Evolutionary conservation across 2,329 filamentous ascomycete genomes (phyloP).

Genomic region (Arthrobotrys conoides): DNA sequence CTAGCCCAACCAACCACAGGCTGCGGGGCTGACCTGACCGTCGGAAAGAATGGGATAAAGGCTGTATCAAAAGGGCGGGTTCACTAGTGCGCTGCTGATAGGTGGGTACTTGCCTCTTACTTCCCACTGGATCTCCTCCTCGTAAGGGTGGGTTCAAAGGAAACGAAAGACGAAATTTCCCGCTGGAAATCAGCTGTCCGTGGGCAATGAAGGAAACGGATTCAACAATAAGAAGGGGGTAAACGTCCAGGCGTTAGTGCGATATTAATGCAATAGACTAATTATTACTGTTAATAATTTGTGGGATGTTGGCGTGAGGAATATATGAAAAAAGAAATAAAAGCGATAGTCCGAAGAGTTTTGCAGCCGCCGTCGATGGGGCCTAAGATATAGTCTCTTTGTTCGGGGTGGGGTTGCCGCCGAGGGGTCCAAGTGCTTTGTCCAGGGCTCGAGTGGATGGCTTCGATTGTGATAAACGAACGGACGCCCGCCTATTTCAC

Average conservation of each 20-base stretch:
- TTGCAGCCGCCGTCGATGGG: constrained; percentile 49
- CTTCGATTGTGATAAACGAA: constrained; percentile 53
- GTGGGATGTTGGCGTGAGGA: constrained; percentile 25
- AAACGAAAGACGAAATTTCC: constrained; percentile 28
- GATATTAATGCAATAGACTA: constrained; percentile 41
- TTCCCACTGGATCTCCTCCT: constrained; percentile 41
- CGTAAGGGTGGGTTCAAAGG: constrained; percentile 45
- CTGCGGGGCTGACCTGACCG: constrained; percentile 57
- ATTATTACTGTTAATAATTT: constrained; percentile 41
- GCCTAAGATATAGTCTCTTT: constrained; percentile 32
- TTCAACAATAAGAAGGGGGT: constrained; percentile 13
- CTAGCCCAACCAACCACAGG: constrained; percentile 51
- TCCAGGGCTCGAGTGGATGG: constrained; percentile 43
- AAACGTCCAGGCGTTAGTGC: constrained; percentile 8
- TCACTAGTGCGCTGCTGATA: constrained; percentile 38
- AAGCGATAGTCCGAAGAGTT: constrained; percentile 22
- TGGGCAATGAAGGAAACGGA: constrained; percentile 24
- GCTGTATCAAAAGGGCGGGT: constrained; percentile 50
- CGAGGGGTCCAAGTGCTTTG: constrained; percentile 42
- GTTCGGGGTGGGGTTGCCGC: constrained; percentile 57
- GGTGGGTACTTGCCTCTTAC: constrained; percentile 58
- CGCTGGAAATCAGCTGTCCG: too few relatives aligned
- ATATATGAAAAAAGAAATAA: constrained; percentile 33
- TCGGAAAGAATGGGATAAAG: constrained; percentile 60
- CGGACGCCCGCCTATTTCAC: constrained; percentile 22